phyloP scores from a whole-genome alignment of 1,284 basidiomycete species.

The Cerrena zonata region DNA sequence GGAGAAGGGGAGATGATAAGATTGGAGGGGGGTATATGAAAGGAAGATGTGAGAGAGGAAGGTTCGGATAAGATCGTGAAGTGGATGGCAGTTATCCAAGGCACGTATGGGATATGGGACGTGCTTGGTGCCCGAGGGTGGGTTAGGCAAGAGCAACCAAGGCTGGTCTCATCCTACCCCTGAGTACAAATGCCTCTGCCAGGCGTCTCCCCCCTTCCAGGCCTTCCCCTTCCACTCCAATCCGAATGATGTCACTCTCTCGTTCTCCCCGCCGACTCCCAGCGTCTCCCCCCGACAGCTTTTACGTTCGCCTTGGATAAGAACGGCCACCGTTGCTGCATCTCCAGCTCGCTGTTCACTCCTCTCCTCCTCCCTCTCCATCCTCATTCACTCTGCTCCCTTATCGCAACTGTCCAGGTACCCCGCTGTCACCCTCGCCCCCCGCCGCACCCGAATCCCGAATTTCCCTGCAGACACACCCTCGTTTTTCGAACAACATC shows the following conservation, averaged over 20 bases:
- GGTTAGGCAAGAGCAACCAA: too few relatives aligned
- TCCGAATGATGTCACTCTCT: not conserved
- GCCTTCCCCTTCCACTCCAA: not conserved
- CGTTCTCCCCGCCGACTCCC: too few relatives aligned
- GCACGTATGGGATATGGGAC: not conserved
- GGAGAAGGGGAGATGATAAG: conserved; percentile 5
- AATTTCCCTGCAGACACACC: too few relatives aligned
- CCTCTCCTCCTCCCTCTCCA: not conserved
- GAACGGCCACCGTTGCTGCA: too few relatives aligned
- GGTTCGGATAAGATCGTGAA: not conserved
- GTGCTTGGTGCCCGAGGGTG: too few relatives aligned
- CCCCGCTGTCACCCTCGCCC: too few relatives aligned
- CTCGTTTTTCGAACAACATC: too few relatives aligned
- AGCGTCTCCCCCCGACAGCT: not conserved
- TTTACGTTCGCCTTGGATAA: not conserved
- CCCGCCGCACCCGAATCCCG: too few relatives aligned
- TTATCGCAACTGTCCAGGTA: not conserved
- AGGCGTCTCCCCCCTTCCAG: too few relatives aligned
- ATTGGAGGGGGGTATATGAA: not conserved
- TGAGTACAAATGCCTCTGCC: too few relatives aligned
- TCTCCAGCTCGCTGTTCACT: not conserved
- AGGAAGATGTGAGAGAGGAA: not conserved
- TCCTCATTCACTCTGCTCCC: not conserved
- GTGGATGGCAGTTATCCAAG: too few relatives aligned
- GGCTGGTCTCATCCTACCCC: too few relatives aligned